These are phyloP conservation scores for Avena atlantica DNA, from an alignment of 176 grass and related monocot genomes.

Conservation along the genomic window DNA sequence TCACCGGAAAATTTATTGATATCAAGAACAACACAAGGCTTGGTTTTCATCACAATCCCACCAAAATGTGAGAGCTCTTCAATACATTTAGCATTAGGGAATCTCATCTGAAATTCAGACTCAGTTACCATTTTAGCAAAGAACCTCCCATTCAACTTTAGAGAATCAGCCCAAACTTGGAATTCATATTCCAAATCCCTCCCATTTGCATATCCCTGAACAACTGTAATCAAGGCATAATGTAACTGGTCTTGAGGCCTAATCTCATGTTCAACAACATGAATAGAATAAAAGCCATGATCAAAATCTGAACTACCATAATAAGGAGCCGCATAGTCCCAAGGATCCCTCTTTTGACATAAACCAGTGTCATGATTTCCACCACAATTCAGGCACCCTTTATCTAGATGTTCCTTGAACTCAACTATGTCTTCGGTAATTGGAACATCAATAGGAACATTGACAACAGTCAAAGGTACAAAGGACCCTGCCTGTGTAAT, in stretches of 20 bases:
- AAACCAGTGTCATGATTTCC: no score
- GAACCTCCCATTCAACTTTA: background rate
- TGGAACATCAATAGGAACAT: no score
- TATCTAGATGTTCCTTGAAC: no score
- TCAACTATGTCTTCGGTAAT: no score
- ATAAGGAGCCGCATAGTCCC: background rate
- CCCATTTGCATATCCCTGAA: background rate
- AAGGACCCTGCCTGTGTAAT: no score
- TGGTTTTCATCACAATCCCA: background rate
- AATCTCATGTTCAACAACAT: background rate
- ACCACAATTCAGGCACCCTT: no score
- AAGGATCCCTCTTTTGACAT: no score
- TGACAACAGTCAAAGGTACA: no score
- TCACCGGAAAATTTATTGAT: background rate
- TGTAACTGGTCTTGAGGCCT: background rate
- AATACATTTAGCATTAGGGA: background rate
- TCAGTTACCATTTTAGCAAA: background rate
- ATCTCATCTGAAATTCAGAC: background rate
- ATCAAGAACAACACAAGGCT: background rate
- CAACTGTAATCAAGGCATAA: background rate
- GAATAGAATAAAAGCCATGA: background rate
- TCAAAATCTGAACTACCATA: background rate
- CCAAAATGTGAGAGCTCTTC: background rate
- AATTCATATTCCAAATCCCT: background rate
- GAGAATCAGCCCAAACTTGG: background rate